Evolutionary conservation across 2,329 filamentous ascomycete species (phyloP).

Genomic region (Penicillium sp.): DNA sequence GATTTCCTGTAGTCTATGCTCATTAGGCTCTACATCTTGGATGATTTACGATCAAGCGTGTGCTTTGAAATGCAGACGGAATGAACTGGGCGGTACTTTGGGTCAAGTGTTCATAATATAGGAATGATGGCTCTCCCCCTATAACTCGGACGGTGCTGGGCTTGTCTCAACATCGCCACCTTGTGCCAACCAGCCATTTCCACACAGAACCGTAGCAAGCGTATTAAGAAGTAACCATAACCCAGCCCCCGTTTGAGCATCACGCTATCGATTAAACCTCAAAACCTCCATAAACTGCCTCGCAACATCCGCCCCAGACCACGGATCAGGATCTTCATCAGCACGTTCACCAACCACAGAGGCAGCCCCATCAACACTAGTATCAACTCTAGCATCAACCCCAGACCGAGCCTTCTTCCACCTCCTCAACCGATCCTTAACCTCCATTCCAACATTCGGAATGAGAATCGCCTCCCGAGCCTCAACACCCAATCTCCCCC

Average conservation of each 20-base stretch:
- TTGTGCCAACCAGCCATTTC: neutral
- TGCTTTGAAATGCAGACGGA: slow-evolving; percentile 21
- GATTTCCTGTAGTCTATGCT: slow-evolving; percentile 30
- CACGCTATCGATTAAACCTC: slow-evolving; percentile 39
- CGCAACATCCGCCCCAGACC: slow-evolving; percentile 41
- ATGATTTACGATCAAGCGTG: slow-evolving; percentile 26
- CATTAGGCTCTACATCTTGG: slow-evolving; percentile 22
- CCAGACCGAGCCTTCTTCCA: slow-evolving; percentile 20
- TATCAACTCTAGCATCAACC: neutral
- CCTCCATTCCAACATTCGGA: slow-evolving; percentile 41
- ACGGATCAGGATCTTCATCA: slow-evolving; percentile 34
- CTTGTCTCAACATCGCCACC: neutral
- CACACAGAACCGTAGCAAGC: neutral
- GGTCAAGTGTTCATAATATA: slow-evolving; percentile 12
- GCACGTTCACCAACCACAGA: slow-evolving; percentile 11
- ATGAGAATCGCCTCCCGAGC: slow-evolving; percentile 43
- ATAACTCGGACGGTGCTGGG: neutral
- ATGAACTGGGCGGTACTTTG: slow-evolving; percentile 10
- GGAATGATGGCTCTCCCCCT: slow-evolving; percentile 9
- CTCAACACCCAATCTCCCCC: slow-evolving; percentile 37
- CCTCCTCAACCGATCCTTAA: slow-evolving; percentile 30
- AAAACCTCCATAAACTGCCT: slow-evolving; percentile 48
- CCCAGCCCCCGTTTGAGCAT: no score
- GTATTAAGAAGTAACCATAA: neutral
- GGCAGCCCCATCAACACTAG: slow-evolving; percentile 8